These are phyloP conservation scores for Letharia lupina DNA, from an alignment of 495 filamentous ascomycete species.

Conservation along the genomic window DNA sequence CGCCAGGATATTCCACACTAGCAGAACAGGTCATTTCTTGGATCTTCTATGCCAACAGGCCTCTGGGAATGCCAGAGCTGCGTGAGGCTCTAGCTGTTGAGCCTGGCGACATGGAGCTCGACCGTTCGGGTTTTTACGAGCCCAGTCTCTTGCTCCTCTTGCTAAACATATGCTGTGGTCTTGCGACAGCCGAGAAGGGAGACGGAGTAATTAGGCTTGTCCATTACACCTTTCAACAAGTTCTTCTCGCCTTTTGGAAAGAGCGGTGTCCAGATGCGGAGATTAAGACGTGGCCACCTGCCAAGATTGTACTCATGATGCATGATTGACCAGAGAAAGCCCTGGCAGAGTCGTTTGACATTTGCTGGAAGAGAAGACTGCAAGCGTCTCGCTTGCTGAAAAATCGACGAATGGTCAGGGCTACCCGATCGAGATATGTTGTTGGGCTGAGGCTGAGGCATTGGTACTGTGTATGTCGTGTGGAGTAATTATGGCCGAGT, in stretches of 20 bases:
- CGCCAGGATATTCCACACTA: neutral
- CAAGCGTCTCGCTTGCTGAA: too few species aligned
- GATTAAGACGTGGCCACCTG: neutral
- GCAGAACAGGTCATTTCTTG: conserved; percentile 16
- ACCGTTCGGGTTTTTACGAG: conserved; percentile 8
- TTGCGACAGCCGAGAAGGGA: conserved; percentile 18
- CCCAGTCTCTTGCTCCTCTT: conserved; percentile 8
- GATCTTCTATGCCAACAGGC: conserved; percentile 25
- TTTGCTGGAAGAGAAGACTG: too few species aligned
- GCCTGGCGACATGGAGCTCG: conserved; percentile 15
- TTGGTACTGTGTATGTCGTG: too few species aligned
- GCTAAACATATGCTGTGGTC: conserved; percentile 28
- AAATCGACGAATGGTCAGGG: too few species aligned
- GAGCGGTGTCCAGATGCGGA: neutral
- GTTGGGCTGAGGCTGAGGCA: too few species aligned
- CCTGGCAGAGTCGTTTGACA: too few species aligned
- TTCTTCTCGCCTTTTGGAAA: conserved; percentile 19
- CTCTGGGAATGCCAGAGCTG: conserved; percentile 24
- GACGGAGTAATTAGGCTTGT: conserved; percentile 24
- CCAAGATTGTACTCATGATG: too few species aligned
- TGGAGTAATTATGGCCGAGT: too few species aligned
- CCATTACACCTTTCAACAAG: conserved; percentile 36
- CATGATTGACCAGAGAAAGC: too few species aligned
- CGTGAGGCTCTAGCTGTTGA: conserved; percentile 20
- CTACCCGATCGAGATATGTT: too few species aligned